Percentiles rank a stretch among this genome's conserved stretches.
Evolutionary conservation across 768 basidiomycete species (phyloP).

Genomic region (Agrocybe chaxingu): DNA sequence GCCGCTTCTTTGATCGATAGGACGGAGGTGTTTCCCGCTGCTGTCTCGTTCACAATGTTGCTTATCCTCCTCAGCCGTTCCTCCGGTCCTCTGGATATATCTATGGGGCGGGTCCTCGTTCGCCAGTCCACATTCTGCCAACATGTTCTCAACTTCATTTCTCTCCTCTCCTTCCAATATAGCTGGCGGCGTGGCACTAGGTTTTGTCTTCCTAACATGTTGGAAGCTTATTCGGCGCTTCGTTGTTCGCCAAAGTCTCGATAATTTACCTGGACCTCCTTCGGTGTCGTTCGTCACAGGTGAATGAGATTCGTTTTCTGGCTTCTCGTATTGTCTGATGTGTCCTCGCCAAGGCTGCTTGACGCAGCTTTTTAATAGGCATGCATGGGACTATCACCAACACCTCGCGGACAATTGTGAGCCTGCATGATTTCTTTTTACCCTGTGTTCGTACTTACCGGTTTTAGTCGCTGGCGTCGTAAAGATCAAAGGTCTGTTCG

Average conservation of each 20-base stretch:
- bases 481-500: not conserved
- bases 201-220: not conserved
- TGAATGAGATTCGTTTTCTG: slow-evolving; percentile 7
- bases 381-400: slow-evolving; percentile 4
- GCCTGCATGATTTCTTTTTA: not conserved
- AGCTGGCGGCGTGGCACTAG: not conserved
- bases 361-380: not conserved
- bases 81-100: too few relatives aligned
- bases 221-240: not conserved
- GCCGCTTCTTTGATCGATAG: too few relatives aligned
- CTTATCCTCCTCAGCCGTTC: too few relatives aligned
- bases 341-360: not conserved
- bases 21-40: too few relatives aligned
- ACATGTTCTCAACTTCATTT: too few relatives aligned
- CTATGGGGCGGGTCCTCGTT: too few relatives aligned
- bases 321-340: not conserved
- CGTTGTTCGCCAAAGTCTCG: slow-evolving; percentile 11
- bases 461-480: slow-evolving; percentile 1
- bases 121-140: too few relatives aligned
- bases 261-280: slow-evolving; percentile 33
- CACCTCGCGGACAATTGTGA: not conserved
- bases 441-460: not conserved
- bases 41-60: too few relatives aligned
- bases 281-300: slow-evolving; percentile 27
- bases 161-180: too few relatives aligned